A percentile compares a stretch with the other conserved stretches of the same genome.
phyloP scores from a whole-genome alignment of 2,329 filamentous ascomycete genomes.

The Aspergillus phoenicis region DNA sequence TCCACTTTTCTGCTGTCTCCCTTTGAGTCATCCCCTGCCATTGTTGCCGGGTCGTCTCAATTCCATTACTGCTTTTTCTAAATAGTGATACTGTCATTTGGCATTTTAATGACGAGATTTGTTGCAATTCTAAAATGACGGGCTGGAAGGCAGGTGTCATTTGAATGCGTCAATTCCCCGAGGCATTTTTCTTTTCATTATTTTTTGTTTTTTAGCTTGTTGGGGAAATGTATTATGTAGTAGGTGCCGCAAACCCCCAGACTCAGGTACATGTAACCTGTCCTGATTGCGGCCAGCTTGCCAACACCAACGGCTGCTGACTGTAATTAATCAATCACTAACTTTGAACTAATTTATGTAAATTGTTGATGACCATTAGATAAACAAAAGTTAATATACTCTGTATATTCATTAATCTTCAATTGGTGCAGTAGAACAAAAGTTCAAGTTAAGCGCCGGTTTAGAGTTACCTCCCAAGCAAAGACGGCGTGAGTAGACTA shows the following conservation, averaged over 20 bases:
- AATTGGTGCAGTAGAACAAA: neutral
- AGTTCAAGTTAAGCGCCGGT: neutral
- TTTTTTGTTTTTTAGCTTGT: too few species aligned
- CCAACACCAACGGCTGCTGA: neutral
- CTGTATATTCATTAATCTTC: neutral
- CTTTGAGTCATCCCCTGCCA: conserved; percentile 7
- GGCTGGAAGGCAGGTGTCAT: neutral
- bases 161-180: neutral
- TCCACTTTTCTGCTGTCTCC: neutral
- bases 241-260: neutral
- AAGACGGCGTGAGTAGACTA: neutral
- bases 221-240: too few species aligned
- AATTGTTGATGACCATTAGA: neutral
- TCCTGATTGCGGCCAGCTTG: neutral
- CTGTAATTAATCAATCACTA: too few species aligned
- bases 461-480: neutral
- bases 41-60: conserved; percentile 7
- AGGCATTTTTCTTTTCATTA: too few species aligned
- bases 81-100: neutral
- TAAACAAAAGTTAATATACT: neutral
- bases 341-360: neutral
- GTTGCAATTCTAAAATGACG: neutral
- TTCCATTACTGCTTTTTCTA: neutral
- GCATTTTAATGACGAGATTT: conserved; percentile 1
- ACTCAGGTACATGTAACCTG: conserved; percentile 1